Base-by-base conservation (phyloP, 192 early-diverging fungal species). In the Oehlia diaphana region DNA sequence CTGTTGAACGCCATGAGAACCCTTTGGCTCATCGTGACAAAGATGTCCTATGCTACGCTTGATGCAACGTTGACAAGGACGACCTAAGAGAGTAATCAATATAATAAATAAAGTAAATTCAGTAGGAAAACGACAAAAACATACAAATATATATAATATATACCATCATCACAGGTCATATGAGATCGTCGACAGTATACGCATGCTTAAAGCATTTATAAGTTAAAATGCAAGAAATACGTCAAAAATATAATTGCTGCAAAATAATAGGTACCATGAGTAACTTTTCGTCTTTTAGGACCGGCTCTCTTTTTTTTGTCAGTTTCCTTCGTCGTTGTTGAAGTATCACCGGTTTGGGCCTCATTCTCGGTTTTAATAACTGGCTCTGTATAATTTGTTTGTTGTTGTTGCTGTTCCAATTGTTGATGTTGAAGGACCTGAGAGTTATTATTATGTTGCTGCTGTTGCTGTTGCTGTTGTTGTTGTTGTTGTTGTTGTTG, bases 51-150 rank as follows among this genome's bases (percentile, higher is more conserved):
- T 97, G 81, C 93, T 94, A 58, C 97, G 92, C 82, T 96, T 96
- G 73, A 98, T 95, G 80, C 97, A 98, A 67, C 97, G 92, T 82
- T 95, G 94, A 83, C 97, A 98, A 53, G 97, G 97, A 26, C 97
- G 92, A 69, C 94, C 92, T 87, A 72, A 3, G 37, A n/a, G 23
- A 75, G 21, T 63, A 63, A 63, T 63, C 5, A 12, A 63, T 39
- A 42, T 2, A 39, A 10, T 35, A 14, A 39, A 8, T 71, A 71
- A 12, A 6, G 14, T 44, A 71, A 71, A 39, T 9, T 47, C 21
- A 19, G 21, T 1, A 72, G 21, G 12, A 16, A 26, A 16, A 50
- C 23, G 28, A 19, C 10, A 69, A 69, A 28, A 49, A 50, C n/a
- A 42, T 42, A 53, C 42, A n/a, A 35, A 5, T 28, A 53, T 42